Base-by-base conservation (phyloP, 2,329 filamentous ascomycete species). In the Colletotrichum viniferum region DNA sequence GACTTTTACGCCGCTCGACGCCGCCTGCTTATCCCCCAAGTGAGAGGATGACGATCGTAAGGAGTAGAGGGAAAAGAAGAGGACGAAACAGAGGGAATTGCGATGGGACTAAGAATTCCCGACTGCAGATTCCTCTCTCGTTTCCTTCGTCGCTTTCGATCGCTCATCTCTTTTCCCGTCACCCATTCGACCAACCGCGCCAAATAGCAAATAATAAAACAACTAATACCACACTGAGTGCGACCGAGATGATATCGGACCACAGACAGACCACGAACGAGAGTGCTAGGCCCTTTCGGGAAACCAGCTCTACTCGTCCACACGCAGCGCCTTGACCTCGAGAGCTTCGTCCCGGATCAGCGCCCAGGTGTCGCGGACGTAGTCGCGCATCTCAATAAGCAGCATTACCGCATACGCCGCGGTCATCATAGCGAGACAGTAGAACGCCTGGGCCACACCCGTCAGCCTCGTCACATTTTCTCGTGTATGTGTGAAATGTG, bases 391-490 rank as follows among this genome's bases (percentile, higher is more conserved):
- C 58, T 76, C 73, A 13, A 73, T 64, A 43, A 76, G 64, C 26
- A 76, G 56, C 73, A 76, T 76, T 58, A 73, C 63, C 18, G 69
- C 64, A 76, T 76, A 76, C 38, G 73, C 73, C 63, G 73, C 64
- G 69, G 73, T 76, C 73, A 76, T 76, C 73, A 76, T 30, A 32
- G 73, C 63, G 58, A 76, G 73, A 76, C 69, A 76, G 28, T 73
- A 76, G 14, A 76, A 76, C 63, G 73, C 73, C 73, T 76, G 48
- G 43, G 58, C 66, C 63, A 69, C 63, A 34, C 30, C 52, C 66
- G 58, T 74, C 60, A 70, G 71, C 36, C 69, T 63, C 63, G 36
- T 69, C 28, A 36, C 21, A 38, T 12, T 62, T 30, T 14, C 14
- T 26, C 32, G 21, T n/a, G 7, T 21, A n/a, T 16, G 32, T 16